Evolutionary conservation across 1,139 yeast genomes (phyloP).

Genomic region (Debaryomyces subglobosus): DNA sequence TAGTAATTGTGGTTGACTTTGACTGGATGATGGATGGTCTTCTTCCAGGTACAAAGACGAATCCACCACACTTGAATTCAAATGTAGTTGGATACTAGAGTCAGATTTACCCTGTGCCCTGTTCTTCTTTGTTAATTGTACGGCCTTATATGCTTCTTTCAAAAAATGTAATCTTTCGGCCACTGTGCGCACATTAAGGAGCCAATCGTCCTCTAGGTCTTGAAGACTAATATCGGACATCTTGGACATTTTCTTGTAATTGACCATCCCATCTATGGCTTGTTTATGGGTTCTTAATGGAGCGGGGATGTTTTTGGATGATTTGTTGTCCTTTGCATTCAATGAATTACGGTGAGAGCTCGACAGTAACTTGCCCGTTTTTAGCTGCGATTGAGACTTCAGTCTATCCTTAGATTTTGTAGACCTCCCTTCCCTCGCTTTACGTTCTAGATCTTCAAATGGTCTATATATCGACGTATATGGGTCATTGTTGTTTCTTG

Average conservation of each 20-base stretch:
- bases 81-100: neutral
- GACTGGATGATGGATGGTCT: slow-evolving; percentile 11
- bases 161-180: slow-evolving; percentile 30
- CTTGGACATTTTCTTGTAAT: slow-evolving; percentile 4
- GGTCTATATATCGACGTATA: neutral
- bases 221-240: neutral
- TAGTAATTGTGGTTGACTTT: slow-evolving; percentile 11
- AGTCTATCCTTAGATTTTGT: neutral
- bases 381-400: neutral
- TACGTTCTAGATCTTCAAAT: neutral
- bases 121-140: slow-evolving; percentile 27
- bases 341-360: neutral
- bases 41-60: slow-evolving; percentile 16
- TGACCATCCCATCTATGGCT: slow-evolving; percentile 14
- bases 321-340: neutral
- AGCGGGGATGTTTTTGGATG: neutral
- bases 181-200: slow-evolving; percentile 26
- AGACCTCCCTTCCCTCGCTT: neutral
- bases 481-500: neutral
- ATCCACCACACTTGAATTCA: neutral
- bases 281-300: neutral
- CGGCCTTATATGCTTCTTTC: slow-evolving; percentile 32
- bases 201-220: slow-evolving; percentile 27
- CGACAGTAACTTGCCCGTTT: neutral
- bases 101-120: slow-evolving; percentile 11